Percentiles rank a stretch among this genome's conserved stretches.
These are phyloP conservation scores for Pleurotus citrinopileatus DNA, from an alignment of 768 basidiomycete species.

Conservation along the genomic window DNA sequence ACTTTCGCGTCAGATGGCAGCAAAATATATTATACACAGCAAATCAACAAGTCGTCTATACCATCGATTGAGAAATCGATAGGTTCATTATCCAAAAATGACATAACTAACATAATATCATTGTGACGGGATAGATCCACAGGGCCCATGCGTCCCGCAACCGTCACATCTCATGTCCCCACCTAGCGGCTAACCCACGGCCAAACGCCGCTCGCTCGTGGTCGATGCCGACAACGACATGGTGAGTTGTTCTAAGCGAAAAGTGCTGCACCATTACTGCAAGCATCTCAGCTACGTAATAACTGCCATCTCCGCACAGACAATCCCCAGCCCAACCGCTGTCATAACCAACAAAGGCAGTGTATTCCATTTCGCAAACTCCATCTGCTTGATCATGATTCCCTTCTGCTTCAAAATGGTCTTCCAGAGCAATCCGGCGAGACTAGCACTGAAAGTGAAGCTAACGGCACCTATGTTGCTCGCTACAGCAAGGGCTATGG, in stretches of 20 bases:
- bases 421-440: conserved; percentile 87
- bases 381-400: conserved; percentile 52
- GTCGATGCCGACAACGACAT: no score
- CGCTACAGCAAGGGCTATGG: conserved; percentile 76
- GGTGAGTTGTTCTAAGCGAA: background rate
- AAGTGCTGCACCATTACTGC: no score
- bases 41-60: background rate
- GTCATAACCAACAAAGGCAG: conserved; percentile 67
- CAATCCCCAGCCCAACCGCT: conserved; percentile 60
- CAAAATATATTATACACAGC: background rate
- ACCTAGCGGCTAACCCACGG: no score
- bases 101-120: no score
- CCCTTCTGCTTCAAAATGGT: conserved; percentile 71
- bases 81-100: no score
- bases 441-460: conserved; percentile 83
- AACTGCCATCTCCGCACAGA: conserved; percentile 75
- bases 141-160: no score
- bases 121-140: no score
- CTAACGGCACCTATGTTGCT: conserved; percentile 91
- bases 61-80: no score
- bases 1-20: background rate
- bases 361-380: conserved; percentile 74
- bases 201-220: no score
- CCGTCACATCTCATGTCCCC: no score
- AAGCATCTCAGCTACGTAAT: no score